Evolutionary conservation across 2,329 filamentous ascomycete genomes (phyloP).

Genomic region (Emydomyces testavorans): DNA sequence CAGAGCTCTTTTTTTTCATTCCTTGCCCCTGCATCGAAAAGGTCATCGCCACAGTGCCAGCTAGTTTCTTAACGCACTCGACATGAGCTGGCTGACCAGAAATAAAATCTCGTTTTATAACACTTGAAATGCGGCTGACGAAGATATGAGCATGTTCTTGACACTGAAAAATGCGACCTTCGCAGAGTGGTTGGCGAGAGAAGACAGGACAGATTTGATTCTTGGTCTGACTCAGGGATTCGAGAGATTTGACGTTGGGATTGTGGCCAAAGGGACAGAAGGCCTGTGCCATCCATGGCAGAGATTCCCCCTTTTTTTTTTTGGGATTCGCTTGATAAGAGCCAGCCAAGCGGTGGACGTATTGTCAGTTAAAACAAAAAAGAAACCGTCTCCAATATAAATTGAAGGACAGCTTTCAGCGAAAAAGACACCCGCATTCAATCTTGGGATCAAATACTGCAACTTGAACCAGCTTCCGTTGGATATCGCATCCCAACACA

Average conservation of each 20-base stretch:
- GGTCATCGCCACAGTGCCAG: constrained; percentile 40
- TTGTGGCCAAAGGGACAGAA: constrained; percentile 37
- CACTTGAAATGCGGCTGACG: constrained; percentile 42
- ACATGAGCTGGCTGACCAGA: constrained; percentile 35
- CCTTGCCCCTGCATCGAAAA: constrained; percentile 34
- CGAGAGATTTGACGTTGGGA: constrained; percentile 38
- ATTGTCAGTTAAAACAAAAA: no score
- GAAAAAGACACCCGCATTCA: constrained; percentile 33
- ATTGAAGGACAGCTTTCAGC: constrained; percentile 26
- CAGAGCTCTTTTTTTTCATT: constrained; percentile 36
- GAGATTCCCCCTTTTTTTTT: neutral
- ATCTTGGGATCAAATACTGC: constrained; percentile 37
- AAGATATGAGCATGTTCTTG: constrained; percentile 43
- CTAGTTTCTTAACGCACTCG: constrained; percentile 41
- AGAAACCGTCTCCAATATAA: neutral
- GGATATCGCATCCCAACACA: constrained; percentile 28
- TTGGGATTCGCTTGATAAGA: neutral
- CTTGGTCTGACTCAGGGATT: constrained; percentile 32
- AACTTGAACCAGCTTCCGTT: constrained; percentile 31
- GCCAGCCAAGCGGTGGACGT: no score
- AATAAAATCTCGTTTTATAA: constrained; percentile 45
- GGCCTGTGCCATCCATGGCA: neutral
- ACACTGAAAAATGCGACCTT: constrained; percentile 37
- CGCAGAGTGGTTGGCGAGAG: constrained; percentile 30
- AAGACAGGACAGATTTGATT: constrained; percentile 27